Evolutionary conservation across 169 alveolate genomes (phyloP).

Genomic region (Eimeria falciformis): DNA sequence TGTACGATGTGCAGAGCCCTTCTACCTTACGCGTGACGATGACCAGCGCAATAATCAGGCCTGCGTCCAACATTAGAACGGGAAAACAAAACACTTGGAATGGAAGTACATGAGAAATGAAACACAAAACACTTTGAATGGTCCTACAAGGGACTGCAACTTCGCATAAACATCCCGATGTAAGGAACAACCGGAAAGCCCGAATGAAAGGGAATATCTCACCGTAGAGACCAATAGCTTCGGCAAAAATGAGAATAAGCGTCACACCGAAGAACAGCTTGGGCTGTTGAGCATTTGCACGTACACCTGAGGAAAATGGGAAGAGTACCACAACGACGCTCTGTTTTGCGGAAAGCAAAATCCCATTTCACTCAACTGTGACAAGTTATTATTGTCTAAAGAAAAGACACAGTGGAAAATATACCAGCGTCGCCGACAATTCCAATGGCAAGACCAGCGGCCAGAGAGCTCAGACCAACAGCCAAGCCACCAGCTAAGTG

Average conservation of each 20-base stretch:
- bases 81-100: background rate
- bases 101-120: background rate
- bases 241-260: slow-evolving; percentile 99
- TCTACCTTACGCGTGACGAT: slow-evolving; percentile 72
- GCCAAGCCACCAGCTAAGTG: slow-evolving; percentile 92
- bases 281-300: slow-evolving; percentile 99
- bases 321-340: background rate
- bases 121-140: background rate
- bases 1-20: slow-evolving; percentile 72
- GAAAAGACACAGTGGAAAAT: background rate
- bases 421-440: slow-evolving; percentile 99
- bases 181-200: background rate
- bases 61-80: background rate
- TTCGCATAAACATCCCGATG: background rate
- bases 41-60: slow-evolving; percentile 74
- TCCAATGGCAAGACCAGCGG: slow-evolving; percentile 99
- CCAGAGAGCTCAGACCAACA: slow-evolving; percentile 85
- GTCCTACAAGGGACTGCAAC: background rate
- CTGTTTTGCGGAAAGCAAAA: too few species aligned
- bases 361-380: too few species aligned
- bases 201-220: background rate
- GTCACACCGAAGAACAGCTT: slow-evolving; percentile 99
- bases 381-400: background rate
- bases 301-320: slow-evolving; percentile 85
- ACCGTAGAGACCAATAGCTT: slow-evolving; percentile 99